Percentiles rank a stretch among this genome's conserved stretches.
Evolutionary conservation across 108 stramenopile genomes (phyloP).

Genomic region (Licmophora abbreviata): DNA sequence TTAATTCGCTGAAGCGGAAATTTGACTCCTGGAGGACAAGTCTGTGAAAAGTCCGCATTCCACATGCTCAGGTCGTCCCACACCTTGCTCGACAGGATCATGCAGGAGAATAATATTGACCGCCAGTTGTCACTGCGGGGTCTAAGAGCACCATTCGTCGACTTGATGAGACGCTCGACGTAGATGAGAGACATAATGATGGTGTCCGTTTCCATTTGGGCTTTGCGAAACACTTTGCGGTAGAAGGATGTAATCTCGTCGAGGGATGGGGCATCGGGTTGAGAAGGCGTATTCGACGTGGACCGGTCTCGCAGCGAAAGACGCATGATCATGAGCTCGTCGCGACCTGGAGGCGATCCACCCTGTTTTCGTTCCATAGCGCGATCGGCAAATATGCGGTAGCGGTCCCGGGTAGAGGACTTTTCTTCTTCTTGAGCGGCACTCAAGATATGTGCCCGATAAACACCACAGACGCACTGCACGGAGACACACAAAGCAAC

Average conservation of each 20-base stretch:
- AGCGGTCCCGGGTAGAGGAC: no score
- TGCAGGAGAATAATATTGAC: conserved; percentile 82
- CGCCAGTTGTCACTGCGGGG: conserved; percentile 80
- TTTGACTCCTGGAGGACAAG: conserved; percentile 52
- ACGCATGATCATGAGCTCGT: not conserved
- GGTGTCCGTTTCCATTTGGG: conserved; percentile 91
- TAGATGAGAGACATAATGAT: conserved; percentile 95
- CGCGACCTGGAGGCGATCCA: not conserved
- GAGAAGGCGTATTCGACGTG: no score
- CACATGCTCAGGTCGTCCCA: conserved; percentile 98
- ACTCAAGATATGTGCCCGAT: conserved; percentile 85
- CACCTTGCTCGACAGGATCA: conserved; percentile 92
- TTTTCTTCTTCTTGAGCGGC: conserved; percentile 21
- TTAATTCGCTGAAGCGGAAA: conserved; percentile 88
- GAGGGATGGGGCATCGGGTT: conserved; percentile 39
- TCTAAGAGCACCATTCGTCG: conserved; percentile 64
- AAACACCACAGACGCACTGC: conserved; percentile 85
- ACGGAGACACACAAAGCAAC: conserved; percentile 5
- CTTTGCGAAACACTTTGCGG: conserved; percentile 68
- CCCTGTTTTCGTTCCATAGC: conserved; percentile 3
- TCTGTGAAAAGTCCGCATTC: conserved; percentile 87
- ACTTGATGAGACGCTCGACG: conserved; percentile 90
- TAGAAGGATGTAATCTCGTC: conserved; percentile 72
- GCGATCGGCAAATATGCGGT: no score
- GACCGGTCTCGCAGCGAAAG: conserved; percentile 3